Evolutionary conservation across 1,284 basidiomycete species (phyloP), one percentile per base, ranked within the genome.

Genomic region (Cryptococcus wingfieldii): DNA sequence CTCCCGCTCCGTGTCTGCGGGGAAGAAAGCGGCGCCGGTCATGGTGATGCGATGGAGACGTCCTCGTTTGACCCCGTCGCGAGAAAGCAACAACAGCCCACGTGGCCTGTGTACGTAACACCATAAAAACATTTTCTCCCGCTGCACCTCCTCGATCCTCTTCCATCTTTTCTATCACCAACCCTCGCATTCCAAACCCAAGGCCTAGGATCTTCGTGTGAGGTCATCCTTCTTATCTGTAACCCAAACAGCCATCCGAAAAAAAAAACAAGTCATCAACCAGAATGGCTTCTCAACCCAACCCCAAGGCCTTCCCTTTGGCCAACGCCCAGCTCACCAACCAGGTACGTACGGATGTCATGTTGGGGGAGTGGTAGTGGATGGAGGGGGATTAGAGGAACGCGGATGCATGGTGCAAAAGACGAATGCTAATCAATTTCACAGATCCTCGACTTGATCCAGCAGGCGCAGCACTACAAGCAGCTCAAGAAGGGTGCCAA

Each of bases 401-500:
- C 6, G 5, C 18, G 9, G 14, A n/a, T 45, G 6, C 13, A 18
- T n/a, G 23, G n/a, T n/a, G 19, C 18, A 19, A 12, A 46, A 41
- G 25, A 18, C 5, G 3, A 10, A 19, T 8, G 46, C 44, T 46
- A 18, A 42, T 18, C 46, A 2, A 23, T 28, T 43, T 45, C 16
- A 12, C 69, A 93, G 90, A 91, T 94, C 70, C 82, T 95, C 56
- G 91, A 94, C 68, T 81, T 94, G 56, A 86, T 91, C 38, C 88
- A 92, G 79, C 89, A 93, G 79, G 90, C 90, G 47, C 82, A 84
- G 38, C 88, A 92, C 77, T 95, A 94, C 82, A 94, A 95, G 80
- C 92, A 97, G 79, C 81, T 98, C 53, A 98, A 98, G 82, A 98
- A 98, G 82, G 95, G 73, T 59, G 77, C 74, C 45, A 77, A 75